Evolutionary conservation across 2,329 filamentous ascomycete species (phyloP), one percentile per base, ranked within the genome.

Genomic region (Xylariales sp.): DNA sequence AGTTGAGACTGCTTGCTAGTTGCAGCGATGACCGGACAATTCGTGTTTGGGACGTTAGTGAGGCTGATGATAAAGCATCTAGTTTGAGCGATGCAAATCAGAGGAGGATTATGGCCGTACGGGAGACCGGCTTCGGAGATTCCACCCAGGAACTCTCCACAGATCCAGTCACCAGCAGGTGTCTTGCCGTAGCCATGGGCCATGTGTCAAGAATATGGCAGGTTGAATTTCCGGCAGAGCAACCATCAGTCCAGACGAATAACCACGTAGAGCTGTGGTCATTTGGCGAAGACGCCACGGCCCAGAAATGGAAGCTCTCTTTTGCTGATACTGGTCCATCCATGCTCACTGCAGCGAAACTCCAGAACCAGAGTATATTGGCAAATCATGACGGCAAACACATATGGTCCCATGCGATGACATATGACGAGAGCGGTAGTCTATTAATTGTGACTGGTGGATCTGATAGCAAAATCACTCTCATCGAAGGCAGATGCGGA

Each of bases 21-120:
- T 98, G 93, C 57, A 97, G 91, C 54, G 93, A 98, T 55, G 93
- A 98, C 61, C 76, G 93, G 35, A 95, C 89, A 0, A 79, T 98
- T 16, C 75, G 87, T 12, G 64, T 97, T 2, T 97, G 93, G 91
- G 80, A 95, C 54, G 78, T 96, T 6, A 81, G 82, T 0, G 71
- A 79, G 40, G 66, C 69, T 25, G 54, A 55, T 5, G 42, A 57
- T 3, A 52, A 49, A 1, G 48, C 52, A 2, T 44, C 45, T 5
- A 51, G 54, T n/a, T 56, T 58, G 44, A 58, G 47, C 38, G 50
- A 47, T 40, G 52, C 17, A 33, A 51, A 55, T 33, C 45, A 45
- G 4, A 41, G 38, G 12, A 42, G 42, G 12, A 49, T 61, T 3
- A 53, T 51, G 8, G 63, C 58, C 24, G 65, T 63, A 2, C 64